Evolutionary conservation across 2,329 filamentous ascomycete genomes (phyloP).

Genomic region (Periconia macrospinosa): DNA sequence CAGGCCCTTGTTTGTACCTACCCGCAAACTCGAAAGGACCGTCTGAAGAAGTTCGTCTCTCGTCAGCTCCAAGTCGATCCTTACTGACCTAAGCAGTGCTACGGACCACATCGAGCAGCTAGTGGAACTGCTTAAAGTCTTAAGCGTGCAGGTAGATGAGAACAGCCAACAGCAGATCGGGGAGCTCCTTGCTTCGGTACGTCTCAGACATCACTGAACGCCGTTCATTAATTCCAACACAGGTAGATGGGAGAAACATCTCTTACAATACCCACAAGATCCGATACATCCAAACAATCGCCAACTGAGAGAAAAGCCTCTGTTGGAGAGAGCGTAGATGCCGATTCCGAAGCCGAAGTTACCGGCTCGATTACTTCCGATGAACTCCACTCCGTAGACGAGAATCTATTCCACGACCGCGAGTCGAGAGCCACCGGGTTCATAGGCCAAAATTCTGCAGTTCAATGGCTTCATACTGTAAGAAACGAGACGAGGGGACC

Average conservation of each 20-base stretch:
- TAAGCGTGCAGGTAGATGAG: neutral
- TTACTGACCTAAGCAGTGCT: neutral
- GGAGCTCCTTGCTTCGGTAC: neutral
- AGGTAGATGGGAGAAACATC: neutral
- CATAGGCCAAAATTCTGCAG: slow-evolving; percentile 17
- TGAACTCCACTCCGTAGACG: slow-evolving; percentile 10
- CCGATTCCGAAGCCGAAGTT: neutral
- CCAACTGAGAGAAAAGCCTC: neutral
- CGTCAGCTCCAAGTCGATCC: neutral
- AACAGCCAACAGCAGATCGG: neutral
- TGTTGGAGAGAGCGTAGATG: neutral
- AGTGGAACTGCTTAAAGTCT: neutral
- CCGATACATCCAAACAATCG: neutral
- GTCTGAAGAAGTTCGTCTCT: neutral
- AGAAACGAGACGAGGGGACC: slow-evolving; percentile 1
- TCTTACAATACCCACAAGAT: neutral
- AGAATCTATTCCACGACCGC: slow-evolving; percentile 13
- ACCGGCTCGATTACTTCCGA: neutral
- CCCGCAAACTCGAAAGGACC: neutral
- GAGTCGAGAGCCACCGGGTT: slow-evolving; percentile 19
- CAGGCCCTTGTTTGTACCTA: neutral
- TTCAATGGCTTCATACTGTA: slow-evolving; percentile 16
- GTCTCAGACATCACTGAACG: too few relatives aligned
- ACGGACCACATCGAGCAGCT: neutral
- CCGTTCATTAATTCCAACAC: neutral